A percentile compares a stretch with the other conserved stretches of the same genome.
Evolutionary conservation across 2,329 filamentous ascomycete genomes (phyloP).

Genomic region (Bipolaris bicolor): DNA sequence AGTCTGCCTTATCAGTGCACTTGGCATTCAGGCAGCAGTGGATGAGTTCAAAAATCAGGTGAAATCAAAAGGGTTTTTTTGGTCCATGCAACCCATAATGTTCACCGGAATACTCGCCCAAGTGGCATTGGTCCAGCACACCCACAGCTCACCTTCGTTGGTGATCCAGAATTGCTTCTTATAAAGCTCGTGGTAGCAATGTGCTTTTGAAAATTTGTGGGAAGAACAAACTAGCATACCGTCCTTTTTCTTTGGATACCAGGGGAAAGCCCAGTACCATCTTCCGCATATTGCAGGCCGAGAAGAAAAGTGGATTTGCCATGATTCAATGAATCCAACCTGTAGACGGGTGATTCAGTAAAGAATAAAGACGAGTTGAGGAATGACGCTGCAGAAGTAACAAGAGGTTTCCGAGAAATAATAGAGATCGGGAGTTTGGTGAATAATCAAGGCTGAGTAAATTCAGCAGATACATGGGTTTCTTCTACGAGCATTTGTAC

Average conservation of each 20-base stretch:
- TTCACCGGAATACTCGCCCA: neutral
- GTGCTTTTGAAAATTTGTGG: neutral
- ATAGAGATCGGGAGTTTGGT: neutral
- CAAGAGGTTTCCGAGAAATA: neutral
- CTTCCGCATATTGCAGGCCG: too few species aligned
- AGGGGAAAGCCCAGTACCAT: too few species aligned
- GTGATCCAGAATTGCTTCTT: neutral
- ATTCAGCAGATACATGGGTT: neutral
- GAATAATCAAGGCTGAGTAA: neutral
- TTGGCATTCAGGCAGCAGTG: neutral
- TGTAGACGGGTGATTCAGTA: too few species aligned
- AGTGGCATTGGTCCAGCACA: neutral
- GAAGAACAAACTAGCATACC: neutral
- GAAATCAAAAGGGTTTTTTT: neutral
- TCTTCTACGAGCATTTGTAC: neutral
- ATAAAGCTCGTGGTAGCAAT: too few species aligned
- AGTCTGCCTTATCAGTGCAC: neutral
- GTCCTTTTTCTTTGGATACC: too few species aligned
- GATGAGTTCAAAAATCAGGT: neutral
- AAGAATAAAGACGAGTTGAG: too few species aligned
- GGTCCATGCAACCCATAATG: neutral
- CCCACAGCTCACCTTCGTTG: neutral
- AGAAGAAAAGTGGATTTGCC: too few species aligned
- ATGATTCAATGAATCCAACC: too few species aligned
- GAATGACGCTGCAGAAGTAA: too few species aligned